Base-by-base conservation (phyloP, 768 basidiomycete genomes). In the Rhizopogon vulgaris region DNA sequence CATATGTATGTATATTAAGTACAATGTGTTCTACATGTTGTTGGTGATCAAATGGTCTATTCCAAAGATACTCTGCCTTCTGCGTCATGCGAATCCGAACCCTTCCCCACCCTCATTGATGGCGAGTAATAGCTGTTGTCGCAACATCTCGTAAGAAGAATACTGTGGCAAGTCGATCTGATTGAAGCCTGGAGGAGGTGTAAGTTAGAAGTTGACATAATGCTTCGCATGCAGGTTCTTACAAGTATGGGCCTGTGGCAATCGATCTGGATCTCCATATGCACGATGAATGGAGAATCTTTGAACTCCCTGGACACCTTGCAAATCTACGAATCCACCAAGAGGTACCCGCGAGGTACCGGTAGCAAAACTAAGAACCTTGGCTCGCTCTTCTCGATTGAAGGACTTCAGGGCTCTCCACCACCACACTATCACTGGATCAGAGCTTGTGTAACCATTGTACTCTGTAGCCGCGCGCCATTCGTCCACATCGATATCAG, bases 331-430 rank as follows among this genome's bases (percentile, higher is more conserved):
- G 70, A 98, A 99, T 15, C 96, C 96, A 48, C 85, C 88, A 37
- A 98, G 79, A 8, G 95, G 95, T 1, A 99, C 95, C 41, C 94
- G 79, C 8, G 94, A 94, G 5, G 90, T 84, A 54, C 92, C 84
- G 1, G 96, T 95, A 12, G 94, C 94, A 70, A 99, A 99, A 74
- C 94, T 95, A 52, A 99, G 76, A 41, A 99, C 91, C 68, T 96
- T 94, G 30, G 96, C 94, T 51, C 93, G 78, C 70, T 99, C 96
- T 60, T 97, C 94, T 32, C 95, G 88, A 58, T 89, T 92, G 73
- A 97, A 97, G 8, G 93, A 95, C 69, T 98, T 93, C 39, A 99
- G 79, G 2, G 95, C 95, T 58, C 96, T 82, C 96, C 96, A 99
- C 88, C 93, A 97, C 94, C 94, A 99, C 27, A 90, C 85, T 54